Conservation (phyloP, 306 rosid species). For the Trichosanthes truncata region DNA sequence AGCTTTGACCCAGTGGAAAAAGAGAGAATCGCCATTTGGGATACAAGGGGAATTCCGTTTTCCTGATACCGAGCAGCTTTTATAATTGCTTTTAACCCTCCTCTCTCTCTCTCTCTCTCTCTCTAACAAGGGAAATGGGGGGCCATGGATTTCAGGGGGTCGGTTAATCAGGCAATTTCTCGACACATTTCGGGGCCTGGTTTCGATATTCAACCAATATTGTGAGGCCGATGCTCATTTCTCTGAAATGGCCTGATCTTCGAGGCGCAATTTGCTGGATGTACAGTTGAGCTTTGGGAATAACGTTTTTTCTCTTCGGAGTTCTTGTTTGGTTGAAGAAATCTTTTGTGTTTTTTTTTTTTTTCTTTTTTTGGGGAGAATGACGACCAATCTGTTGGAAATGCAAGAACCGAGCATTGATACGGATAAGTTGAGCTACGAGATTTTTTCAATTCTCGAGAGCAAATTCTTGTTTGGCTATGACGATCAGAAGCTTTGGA, state of each 20-base stretch:
- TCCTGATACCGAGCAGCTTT: not conserved
- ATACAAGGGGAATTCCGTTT: not conserved
- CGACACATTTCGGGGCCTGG: not conserved
- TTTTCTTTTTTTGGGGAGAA: not conserved
- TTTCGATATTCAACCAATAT: not conserved
- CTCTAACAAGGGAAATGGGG: not conserved
- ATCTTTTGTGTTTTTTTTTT: no score
- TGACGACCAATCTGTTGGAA: slow-evolving; percentile 48
- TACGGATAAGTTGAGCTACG: slow-evolving; percentile 93
- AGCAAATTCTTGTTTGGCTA: slow-evolving; percentile 93
- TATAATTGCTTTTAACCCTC: not conserved
- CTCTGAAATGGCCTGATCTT: not conserved
- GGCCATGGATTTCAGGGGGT: not conserved
- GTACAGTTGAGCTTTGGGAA: not conserved
- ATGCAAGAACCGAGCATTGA: slow-evolving; percentile 97
- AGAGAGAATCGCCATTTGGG: not conserved
- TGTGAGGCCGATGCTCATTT: not conserved
- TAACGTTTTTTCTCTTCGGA: not conserved
- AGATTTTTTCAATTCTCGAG: slow-evolving; percentile 91
- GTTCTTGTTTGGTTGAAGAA: not conserved
- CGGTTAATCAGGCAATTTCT: not conserved
- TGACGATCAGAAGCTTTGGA: slow-evolving; percentile 89
- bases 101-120: not conserved
- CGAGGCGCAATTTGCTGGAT: not conserved
- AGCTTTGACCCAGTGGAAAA: not conserved